Base-by-base conservation (phyloP, 148 eudicot genomes). In the Heliosperma pusillum region DNA sequence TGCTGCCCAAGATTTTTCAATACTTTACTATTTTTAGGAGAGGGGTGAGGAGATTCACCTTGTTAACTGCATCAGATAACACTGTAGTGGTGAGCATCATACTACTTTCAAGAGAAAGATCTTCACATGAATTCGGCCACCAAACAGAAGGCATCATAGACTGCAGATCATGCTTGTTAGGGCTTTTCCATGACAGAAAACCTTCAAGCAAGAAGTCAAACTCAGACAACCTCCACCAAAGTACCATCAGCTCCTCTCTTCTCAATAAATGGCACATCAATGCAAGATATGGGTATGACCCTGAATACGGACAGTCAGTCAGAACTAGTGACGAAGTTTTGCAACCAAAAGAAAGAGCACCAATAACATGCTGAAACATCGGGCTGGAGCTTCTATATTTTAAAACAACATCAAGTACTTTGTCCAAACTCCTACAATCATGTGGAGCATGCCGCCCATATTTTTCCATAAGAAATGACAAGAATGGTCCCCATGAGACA, bases 71-170 rank as follows among this genome's bases (percentile, higher is more conserved):
- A 80, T 87, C 93, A 62, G 97, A 88, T 47, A 94, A 79, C 71
- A 95, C 93, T 42, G 85, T 85, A 40, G 89, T 87, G 25, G 95
- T 90, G 77, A 90, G 87, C 81, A 76, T 76, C 98, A 94, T 91
- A 87, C 95, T 91, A 80, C 84, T 89, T 84, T 89, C 97, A 74
- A 84, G 83, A 44, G 97, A 88, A 60, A 86, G 66, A 69, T 91
- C 95, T 77, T 91, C 97, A 61, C 66, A 82, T 69, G 98, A 91
- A 77, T 91, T 92, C 69, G 95, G 96, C 97, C 97, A 91, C 95
- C 97, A 91, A 71, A 94, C 96, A 85, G 89, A 89, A 72, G 98
- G 98, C 83, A 94, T 78, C 83, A 94, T 63, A 72, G 76, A 70
- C 40, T 88, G 91, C 67, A 94, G 95, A 83, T 94, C 98, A 75